These are phyloP conservation scores for Oryza glumipatula DNA, from an alignment of 176 grass and related monocot species.

Conservation along the genomic window DNA sequence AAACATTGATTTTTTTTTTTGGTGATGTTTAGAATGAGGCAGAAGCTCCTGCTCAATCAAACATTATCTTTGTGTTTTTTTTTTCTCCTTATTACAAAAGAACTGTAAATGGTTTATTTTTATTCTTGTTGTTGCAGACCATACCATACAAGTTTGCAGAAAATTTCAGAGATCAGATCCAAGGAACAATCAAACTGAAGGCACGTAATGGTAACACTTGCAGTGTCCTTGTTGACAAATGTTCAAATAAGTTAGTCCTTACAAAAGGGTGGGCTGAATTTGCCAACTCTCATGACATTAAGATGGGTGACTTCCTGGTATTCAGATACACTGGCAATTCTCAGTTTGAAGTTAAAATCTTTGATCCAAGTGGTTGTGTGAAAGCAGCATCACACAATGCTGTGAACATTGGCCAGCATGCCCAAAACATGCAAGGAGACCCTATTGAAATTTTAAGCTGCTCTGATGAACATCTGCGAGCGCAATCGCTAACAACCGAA, in stretches of 20 bases:
- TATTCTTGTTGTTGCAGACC: slow-evolving; percentile 5
- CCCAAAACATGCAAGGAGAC: background rate
- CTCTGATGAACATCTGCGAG: background rate
- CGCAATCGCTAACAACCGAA: background rate
- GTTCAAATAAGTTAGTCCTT: slow-evolving; percentile 9
- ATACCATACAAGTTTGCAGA: slow-evolving; percentile 53
- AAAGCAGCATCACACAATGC: background rate
- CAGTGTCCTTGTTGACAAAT: slow-evolving; percentile 26
- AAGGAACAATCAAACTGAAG: slow-evolving; percentile 35
- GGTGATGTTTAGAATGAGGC: too few relatives aligned
- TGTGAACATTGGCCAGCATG: background rate
- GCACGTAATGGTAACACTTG: slow-evolving; percentile 25
- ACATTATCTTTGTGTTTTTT: background rate
- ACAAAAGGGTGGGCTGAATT: slow-evolving; percentile 46
- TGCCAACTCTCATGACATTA: slow-evolving; percentile 39
- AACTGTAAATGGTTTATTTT: background rate
- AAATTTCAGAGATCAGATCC: slow-evolving; percentile 25
- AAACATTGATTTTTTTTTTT: too few relatives aligned
- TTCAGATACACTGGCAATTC: slow-evolving; percentile 45
- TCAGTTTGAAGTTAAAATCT: slow-evolving; percentile 42
- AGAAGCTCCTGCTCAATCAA: too few relatives aligned
- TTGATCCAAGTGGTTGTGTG: slow-evolving; percentile 43
- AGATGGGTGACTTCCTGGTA: slow-evolving; percentile 46
- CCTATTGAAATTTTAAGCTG: background rate
- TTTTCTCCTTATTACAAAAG: background rate